Evolutionary conservation across 805 yeast species (phyloP), one percentile per base, ranked within the genome.

Genomic region (Candida hungchunana): DNA sequence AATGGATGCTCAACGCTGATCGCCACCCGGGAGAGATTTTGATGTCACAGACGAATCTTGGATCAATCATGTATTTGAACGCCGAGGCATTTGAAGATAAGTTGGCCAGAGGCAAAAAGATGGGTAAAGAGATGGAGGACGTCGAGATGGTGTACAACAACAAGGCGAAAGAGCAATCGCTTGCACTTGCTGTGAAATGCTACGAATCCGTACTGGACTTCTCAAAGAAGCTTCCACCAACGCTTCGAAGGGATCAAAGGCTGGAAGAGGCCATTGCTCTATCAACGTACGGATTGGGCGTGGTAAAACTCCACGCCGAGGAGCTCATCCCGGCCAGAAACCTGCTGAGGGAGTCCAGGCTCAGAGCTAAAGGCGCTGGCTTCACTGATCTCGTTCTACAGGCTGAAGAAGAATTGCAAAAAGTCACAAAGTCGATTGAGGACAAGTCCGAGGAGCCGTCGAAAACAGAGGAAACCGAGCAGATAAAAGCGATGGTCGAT

Each of bases 221-320:
- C 26, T 57, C 71, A 3, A 68, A 67, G 41, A 60, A 64, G 28
- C 48, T 71, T 16, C 65, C 67, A 2, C 51, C 63, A 18, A 40
- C 47, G 34, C 26, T 53, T 11, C 54, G 66, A 30, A 52, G 62
- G 12, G 71, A 67, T 31, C 56, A 58, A 9, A 60, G 64, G 6
- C 59, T 82, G 10, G 70, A 74, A 21, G 86, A 83, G 44, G 76
- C 83, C 1, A 77, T 82, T 27, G 93, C 94, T 0, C 66, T 89
- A 55, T 77, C 95, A 0, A 77, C 87, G 0, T 89, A 83, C 53
- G 94, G 96, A 0, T 65, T 85, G 26, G 97, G 96, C 2, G 94
- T 88, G 5, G 69, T 86, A 9, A 69, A 74, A 29, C 59, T 81
- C n/a, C 85, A 84, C 48, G 53, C 66, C 30, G 73, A 79, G 1